Conservation (phyloP, 2,329 filamentous ascomycete species). For the Scedosporium aurantiacum region DNA sequence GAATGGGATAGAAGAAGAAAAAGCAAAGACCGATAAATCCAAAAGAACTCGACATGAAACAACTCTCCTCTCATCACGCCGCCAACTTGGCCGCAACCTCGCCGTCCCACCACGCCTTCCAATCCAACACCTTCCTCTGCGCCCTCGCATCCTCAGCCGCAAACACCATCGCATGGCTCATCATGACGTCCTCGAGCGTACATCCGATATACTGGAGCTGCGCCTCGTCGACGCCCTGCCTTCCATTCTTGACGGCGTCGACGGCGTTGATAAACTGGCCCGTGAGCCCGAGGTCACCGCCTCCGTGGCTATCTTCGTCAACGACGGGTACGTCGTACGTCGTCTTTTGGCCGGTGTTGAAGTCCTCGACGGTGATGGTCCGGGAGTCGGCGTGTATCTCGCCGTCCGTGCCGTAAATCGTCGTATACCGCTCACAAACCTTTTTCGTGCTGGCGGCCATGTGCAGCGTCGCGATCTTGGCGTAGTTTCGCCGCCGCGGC, state of each 20-base stretch:
- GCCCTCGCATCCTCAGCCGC: conserved; percentile 79
- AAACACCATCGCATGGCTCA: conserved; percentile 87
- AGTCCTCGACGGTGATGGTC: conserved; percentile 40
- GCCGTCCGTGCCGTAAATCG: conserved; percentile 76
- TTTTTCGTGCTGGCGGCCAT: conserved; percentile 87
- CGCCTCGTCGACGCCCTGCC: conserved; percentile 54
- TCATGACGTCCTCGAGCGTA: conserved; percentile 74
- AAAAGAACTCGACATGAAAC: not conserved
- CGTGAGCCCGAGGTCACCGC: conserved; percentile 48
- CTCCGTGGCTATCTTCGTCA: conserved; percentile 27
- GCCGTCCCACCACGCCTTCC: conserved; percentile 61
- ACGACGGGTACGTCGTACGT: conserved; percentile 26
- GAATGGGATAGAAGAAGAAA: not conserved
- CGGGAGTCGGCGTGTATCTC: conserved; percentile 78
- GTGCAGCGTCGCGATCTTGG: conserved; percentile 83
- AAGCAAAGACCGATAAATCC: not conserved
- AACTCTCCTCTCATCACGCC: not conserved
- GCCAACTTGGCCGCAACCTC: conserved; percentile 14
- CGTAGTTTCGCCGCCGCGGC: conserved; percentile 31
- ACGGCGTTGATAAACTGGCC: conserved; percentile 76
- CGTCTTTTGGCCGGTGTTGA: conserved; percentile 29
- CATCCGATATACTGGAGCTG: conserved; percentile 71
- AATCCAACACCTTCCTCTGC: conserved; percentile 60
- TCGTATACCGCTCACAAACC: conserved; percentile 74
- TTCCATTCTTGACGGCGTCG: conserved; percentile 62